Evolutionary conservation across 2,329 filamentous ascomycete species (phyloP).

Genomic region (Neofusicoccum parvum): DNA sequence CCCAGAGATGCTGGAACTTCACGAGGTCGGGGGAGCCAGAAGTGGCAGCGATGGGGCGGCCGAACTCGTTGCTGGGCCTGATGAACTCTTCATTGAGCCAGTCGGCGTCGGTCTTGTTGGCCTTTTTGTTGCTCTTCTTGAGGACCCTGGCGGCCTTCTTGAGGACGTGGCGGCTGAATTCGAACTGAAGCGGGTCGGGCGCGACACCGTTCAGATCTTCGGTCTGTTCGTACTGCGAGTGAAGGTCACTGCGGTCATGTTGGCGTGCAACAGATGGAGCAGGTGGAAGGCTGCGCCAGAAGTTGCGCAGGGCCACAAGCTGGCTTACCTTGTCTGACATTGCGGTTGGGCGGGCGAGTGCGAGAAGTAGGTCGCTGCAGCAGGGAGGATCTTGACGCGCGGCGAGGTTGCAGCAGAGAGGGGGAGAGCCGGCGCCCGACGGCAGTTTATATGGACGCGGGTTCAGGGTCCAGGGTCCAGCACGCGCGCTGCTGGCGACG

Average conservation of each 20-base stretch:
- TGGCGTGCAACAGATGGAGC: neutral
- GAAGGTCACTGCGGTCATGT: neutral
- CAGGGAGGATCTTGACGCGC: neutral
- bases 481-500: neutral
- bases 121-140: neutral
- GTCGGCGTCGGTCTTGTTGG: neutral
- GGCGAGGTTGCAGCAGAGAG: neutral
- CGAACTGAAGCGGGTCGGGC: neutral
- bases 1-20: neutral
- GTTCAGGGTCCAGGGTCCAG: neutral
- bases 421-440: neutral
- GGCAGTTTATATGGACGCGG: too few relatives aligned
- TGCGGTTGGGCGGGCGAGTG: neutral
- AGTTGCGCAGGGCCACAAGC: neutral
- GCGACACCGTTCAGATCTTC: neutral
- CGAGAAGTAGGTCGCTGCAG: neutral
- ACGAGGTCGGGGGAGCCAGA: neutral
- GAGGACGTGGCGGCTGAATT: conserved; percentile 2
- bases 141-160: neutral
- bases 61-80: neutral
- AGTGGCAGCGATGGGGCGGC: neutral
- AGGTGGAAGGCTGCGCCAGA: neutral
- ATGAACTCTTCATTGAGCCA: neutral
- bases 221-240: neutral
- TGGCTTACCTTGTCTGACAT: neutral